A percentile compares a stretch with the other conserved stretches of the same genome.
phyloP scores from a whole-genome alignment of 75 land plant genomes.

The Larix kaempferi region DNA sequence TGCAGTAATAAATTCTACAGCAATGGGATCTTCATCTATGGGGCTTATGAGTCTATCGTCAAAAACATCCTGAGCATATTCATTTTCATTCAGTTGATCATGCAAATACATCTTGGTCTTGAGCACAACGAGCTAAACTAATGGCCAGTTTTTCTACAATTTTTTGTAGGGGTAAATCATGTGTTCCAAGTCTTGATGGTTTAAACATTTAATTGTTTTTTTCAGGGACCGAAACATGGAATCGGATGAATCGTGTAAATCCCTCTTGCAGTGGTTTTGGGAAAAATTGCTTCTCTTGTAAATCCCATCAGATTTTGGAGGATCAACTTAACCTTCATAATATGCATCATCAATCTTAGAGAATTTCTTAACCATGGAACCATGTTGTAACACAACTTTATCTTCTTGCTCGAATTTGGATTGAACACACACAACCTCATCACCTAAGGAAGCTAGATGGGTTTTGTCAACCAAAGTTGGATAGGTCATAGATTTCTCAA shows the following conservation, averaged over 20 bases:
- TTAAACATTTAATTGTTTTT: too few relatives aligned
- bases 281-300: too few relatives aligned
- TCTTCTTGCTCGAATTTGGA: neutral
- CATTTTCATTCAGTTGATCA: too few relatives aligned
- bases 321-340: neutral
- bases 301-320: too few relatives aligned
- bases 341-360: neutral
- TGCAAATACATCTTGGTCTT: too few relatives aligned
- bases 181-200: too few relatives aligned
- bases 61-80: too few relatives aligned
- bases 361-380: neutral
- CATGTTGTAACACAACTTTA: neutral
- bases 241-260: neutral
- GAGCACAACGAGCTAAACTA: neutral
- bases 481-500: constrained; percentile 58
- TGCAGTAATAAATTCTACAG: constrained; percentile 59
- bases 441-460: too few relatives aligned
- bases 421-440: too few relatives aligned
- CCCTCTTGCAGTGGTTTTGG: neutral
- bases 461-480: constrained; percentile 23
- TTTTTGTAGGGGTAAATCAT: too few relatives aligned
- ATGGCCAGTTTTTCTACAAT: constrained; percentile 31
- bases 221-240: neutral
- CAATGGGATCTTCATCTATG: constrained; percentile 44
- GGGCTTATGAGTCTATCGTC: too few relatives aligned